Base-by-base conservation (phyloP, 2,329 filamentous ascomycete species). In the Hypoxylon sp. region DNA sequence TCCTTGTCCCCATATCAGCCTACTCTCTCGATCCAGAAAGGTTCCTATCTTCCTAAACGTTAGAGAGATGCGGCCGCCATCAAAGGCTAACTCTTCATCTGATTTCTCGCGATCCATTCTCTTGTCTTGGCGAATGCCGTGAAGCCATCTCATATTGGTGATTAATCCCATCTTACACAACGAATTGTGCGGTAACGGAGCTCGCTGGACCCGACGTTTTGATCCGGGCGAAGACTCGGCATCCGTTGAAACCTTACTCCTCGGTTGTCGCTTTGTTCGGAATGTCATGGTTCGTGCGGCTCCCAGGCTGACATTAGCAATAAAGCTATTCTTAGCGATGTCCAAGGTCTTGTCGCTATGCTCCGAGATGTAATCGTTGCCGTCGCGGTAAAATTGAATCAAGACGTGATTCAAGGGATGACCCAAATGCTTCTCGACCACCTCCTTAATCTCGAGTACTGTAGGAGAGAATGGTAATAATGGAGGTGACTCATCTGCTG, bases 331-430 rank as follows among this genome's bases (percentile, higher is more conserved):
- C 25, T 86, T 88, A 11, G 88, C 89, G 61, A 99, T 96, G 76
- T 99, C 96, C 23, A 99, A 83, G 0, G 95, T 97, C 80, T 99
- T 99, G 77, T 99, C 96, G 39, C 93, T 96, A 75, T 99, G 96
- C 76, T 99, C 96, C 0, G 93, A 96, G 67, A 99, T 99, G 76
- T 93, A 93, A 79, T 99, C 96, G 50, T 88, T 88, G 2, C 95
- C 93, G 71, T 87, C 86, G n/a, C 96, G 92, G 75, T 99, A 99
- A 62, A 94, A 87, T 75, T 99, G 96, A 47, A 99, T 96, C 50
- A 99, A 81, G 0, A 90, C 94, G 76, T 99, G 96, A 74, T 99
- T 99, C 43, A 99, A 80, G 0, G 87, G 81, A 74, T 98, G 96
- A 0, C 92, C 91, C 1, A 97, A 84, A 14, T 87, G 82, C 60